Conservation (phyloP, 106 monocot genomes). For the Ottelia alismoides region DNA sequence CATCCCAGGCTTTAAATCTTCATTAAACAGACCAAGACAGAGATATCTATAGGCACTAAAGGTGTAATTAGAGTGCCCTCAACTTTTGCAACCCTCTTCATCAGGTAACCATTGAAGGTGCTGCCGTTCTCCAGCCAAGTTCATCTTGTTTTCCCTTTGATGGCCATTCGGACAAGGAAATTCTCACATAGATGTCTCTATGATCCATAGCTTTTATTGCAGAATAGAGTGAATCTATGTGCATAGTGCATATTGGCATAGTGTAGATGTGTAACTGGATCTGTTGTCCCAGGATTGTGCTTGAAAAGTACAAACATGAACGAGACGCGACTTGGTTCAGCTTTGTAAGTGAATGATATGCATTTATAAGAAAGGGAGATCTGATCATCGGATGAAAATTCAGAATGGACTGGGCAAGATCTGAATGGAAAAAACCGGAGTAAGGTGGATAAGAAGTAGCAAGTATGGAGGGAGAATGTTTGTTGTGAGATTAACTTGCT, state of each 20-base stretch:
- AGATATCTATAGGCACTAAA: conserved; percentile 49
- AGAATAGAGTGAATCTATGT: conserved; percentile 64
- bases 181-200: conserved; percentile 48
- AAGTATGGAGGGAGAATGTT: conserved; percentile 53
- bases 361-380: conserved; percentile 78
- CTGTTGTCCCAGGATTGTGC: conserved; percentile 50
- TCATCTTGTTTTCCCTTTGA: conserved; percentile 72
- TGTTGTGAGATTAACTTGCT: conserved; percentile 68
- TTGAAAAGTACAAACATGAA: conserved; percentile 63
- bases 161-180: conserved; percentile 92
- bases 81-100: conserved; percentile 50
- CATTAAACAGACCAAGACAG: conserved; percentile 82
- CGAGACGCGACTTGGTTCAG: conserved; percentile 30
- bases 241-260: conserved; percentile 98
- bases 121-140: conserved; percentile 54
- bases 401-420: conserved; percentile 36
- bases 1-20: conserved; percentile 72
- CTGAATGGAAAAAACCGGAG: conserved; percentile 44
- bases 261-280: conserved; percentile 43
- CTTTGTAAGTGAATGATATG: conserved; percentile 87
- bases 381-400: conserved; percentile 58
- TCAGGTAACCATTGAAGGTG: conserved; percentile 57
- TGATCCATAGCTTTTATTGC: conserved; percentile 56
- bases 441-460: conserved; percentile 69
- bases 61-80: conserved; percentile 75